Conservation (phyloP, 2,329 filamentous ascomycete species). For the Diaporthe sp. region DNA sequence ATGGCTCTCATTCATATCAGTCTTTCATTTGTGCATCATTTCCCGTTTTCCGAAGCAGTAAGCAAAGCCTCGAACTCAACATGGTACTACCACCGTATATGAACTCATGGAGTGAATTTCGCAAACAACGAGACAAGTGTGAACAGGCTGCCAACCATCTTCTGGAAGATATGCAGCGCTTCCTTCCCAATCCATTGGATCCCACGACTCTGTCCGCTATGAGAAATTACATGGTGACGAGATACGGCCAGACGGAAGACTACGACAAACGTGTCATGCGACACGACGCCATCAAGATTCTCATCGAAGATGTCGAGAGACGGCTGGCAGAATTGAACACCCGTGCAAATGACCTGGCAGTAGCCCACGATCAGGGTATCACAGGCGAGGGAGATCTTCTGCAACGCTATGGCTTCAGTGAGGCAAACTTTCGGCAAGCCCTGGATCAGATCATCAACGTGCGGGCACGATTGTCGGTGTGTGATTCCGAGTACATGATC, state of each 20-base stretch:
- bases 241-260: neutral
- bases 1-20: neutral
- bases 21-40: neutral
- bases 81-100: neutral
- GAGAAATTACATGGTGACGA: neutral
- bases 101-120: too few relatives aligned
- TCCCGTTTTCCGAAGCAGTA: neutral
- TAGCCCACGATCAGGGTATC: too few relatives aligned
- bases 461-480: neutral
- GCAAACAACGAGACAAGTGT: neutral
- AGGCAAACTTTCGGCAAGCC: too few relatives aligned
- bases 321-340: neutral
- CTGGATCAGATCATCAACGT: neutral
- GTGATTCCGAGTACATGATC: neutral
- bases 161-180: conserved; percentile 1
- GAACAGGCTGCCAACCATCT: neutral
- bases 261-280: neutral
- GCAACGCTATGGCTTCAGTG: too few relatives aligned
- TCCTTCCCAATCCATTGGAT: neutral
- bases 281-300: neutral
- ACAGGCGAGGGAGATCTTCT: too few relatives aligned
- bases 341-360: too few relatives aligned
- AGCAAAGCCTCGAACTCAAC: neutral
- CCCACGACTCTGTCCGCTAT: neutral
- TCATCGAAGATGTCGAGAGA: neutral